phyloP scores from a whole-genome alignment of 1,284 basidiomycete species.

The Mycena citricolor region DNA sequence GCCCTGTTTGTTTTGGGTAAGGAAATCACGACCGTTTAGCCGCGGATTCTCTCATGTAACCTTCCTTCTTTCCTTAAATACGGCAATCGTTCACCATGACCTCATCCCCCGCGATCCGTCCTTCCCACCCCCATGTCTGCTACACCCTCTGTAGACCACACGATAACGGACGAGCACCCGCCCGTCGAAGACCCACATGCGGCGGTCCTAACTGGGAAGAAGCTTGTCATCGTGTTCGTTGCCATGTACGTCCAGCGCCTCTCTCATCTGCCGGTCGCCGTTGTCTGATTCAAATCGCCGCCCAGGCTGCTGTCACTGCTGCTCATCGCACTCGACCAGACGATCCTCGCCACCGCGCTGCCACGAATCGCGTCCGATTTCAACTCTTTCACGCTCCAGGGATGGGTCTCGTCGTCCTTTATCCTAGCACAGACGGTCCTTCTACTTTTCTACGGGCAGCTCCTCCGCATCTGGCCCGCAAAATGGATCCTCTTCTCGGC shows the following conservation, averaged over 20 bases:
- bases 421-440: slow-evolving; percentile 1
- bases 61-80: no score
- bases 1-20: no score
- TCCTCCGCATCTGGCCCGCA: slow-evolving; percentile 7
- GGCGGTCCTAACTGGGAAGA: slow-evolving; percentile 6
- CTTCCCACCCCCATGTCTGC: no score
- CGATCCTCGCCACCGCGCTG: slow-evolving; percentile 3
- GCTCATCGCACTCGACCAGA: slow-evolving; percentile 2
- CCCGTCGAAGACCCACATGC: no score
- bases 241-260: slow-evolving; percentile 5
- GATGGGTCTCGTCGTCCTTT: slow-evolving; percentile 2
- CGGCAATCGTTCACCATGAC: no score
- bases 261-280: background rate
- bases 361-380: slow-evolving; percentile 6
- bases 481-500: slow-evolving; percentile 9
- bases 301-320: background rate
- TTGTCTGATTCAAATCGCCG: background rate
- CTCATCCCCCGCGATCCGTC: no score
- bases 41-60: no score
- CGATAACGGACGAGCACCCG: no score
- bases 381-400: slow-evolving; percentile 2
- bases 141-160: no score
- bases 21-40: no score
- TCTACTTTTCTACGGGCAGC: slow-evolving; percentile 14
- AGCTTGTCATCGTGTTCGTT: slow-evolving; percentile 1